Evolutionary conservation across 2,329 filamentous ascomycete species (phyloP).

Genomic region (Penicillium sp.): DNA sequence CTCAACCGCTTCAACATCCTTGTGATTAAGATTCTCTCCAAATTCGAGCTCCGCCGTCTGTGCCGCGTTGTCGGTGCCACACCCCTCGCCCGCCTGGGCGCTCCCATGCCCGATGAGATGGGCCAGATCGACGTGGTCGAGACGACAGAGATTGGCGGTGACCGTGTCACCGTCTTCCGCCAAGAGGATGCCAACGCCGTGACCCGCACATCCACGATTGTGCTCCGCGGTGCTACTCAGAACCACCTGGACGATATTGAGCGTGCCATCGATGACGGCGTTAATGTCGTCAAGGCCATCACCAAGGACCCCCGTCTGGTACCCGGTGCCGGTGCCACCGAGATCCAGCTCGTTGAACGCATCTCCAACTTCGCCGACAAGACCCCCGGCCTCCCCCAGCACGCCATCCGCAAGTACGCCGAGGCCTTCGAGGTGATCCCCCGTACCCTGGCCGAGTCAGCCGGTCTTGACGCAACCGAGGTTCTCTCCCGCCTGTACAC

Average conservation of each 20-base stretch:
- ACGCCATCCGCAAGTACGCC: conserved; percentile 95
- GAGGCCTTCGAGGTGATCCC: conserved; percentile 98
- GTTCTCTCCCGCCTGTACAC: conserved; percentile 90
- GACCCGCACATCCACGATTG: conserved; percentile 90
- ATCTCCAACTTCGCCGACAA: conserved; percentile 89
- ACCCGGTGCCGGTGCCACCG: conserved; percentile 90
- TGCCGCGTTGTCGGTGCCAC: conserved; percentile 97
- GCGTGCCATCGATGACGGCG: conserved; percentile 94
- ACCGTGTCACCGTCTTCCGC: conserved; percentile 96
- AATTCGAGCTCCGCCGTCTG: conserved; percentile 92
- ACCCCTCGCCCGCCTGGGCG: conserved; percentile 90
- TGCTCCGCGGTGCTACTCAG: conserved; percentile 92
- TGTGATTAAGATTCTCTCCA: conserved; percentile 94
- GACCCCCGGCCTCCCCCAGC: conserved; percentile 89
- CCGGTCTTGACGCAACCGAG: conserved; percentile 95
- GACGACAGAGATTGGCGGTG: conserved; percentile 95
- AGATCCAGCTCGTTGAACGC: conserved; percentile 90
- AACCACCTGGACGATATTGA: conserved; percentile 98
- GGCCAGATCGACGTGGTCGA: conserved; percentile 92
- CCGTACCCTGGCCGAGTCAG: conserved; percentile 89
- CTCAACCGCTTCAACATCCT: conserved; percentile 96
- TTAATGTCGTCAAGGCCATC: conserved; percentile 98
- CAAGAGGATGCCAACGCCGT: conserved; percentile 79
- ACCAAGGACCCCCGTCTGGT: conserved; percentile 90
- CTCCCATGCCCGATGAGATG: conserved; percentile 99